Evolutionary conservation across 202 grass and related monocot species (phyloP).

Genomic region (Bolboschoenoplectus hybrid): DNA sequence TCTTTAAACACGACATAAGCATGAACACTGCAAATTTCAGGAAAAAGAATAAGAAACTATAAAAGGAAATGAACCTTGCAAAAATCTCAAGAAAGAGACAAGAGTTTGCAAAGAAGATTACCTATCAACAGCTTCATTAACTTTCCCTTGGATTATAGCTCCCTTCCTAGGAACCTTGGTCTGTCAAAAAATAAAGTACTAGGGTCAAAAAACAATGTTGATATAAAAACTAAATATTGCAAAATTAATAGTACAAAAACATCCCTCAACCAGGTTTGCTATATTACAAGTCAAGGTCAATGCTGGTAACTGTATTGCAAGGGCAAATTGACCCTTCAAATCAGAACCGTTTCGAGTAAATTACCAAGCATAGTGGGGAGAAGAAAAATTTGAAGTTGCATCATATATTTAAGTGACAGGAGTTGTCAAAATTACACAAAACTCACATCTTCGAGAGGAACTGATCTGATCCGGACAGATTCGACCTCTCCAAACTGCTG

Average conservation of each 20-base stretch:
- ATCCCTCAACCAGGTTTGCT: conserved; percentile 13
- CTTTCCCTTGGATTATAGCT: conserved; percentile 65
- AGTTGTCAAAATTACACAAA: not conserved
- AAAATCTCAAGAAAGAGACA: conserved; percentile 7
- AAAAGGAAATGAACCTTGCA: conserved; percentile 3
- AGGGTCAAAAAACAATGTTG: not conserved
- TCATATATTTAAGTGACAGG: not conserved
- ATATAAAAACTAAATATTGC: not conserved
- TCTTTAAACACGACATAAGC: conserved; percentile 96
- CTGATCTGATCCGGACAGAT: conserved; percentile 83
- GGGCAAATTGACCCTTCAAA: not conserved
- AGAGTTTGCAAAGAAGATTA: conserved; percentile 38
- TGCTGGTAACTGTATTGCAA: not conserved
- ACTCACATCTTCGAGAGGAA: conserved; percentile 84
- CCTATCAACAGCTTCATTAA: conserved; percentile 74
- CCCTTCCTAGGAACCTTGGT: conserved; percentile 76
- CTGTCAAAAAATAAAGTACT: conserved; percentile 52
- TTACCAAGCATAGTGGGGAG: not conserved
- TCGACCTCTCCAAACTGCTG: conserved; percentile 72
- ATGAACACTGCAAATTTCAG: conserved; percentile 66
- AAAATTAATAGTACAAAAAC: not conserved
- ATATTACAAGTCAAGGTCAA: not conserved
- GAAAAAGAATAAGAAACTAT: not conserved
- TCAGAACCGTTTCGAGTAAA: not conserved
- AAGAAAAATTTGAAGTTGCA: not conserved